A percentile compares a stretch with the other conserved stretches of the same genome.
Evolutionary conservation across 2,329 filamentous ascomycete genomes (phyloP).

Genomic region (Cercospora sesami): DNA sequence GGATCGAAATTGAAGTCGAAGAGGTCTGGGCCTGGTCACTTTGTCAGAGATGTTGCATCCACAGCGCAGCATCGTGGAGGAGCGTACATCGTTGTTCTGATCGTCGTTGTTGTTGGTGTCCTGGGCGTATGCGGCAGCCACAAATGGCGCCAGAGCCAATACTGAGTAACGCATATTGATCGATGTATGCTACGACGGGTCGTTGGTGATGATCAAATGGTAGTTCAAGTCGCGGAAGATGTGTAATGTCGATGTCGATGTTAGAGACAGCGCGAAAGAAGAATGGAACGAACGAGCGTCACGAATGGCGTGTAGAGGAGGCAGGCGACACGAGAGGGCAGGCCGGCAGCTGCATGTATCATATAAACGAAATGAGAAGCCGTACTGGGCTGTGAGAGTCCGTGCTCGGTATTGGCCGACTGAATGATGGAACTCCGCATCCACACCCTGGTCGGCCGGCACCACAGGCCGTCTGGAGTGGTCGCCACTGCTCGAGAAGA

Average conservation of each 20-base stretch:
- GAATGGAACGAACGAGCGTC: not conserved
- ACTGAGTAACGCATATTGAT: constrained; percentile 51
- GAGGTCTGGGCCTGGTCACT: constrained; percentile 7
- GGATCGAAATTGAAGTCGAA: constrained; percentile 2
- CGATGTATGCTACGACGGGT: not conserved
- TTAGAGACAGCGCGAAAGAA: constrained; percentile 10
- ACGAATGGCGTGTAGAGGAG: constrained; percentile 5
- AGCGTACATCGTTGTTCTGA: constrained; percentile 35
- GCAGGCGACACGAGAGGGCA: not conserved
- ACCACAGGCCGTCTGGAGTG: not conserved
- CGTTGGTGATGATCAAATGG: not conserved
- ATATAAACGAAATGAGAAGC: constrained; percentile 9
- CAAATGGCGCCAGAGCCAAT: constrained; percentile 46
- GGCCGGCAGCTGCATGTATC: not conserved
- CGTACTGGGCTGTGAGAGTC: not conserved
- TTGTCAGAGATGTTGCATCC: not conserved
- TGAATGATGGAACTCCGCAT: not conserved
- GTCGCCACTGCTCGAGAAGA: not conserved
- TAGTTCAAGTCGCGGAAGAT: not conserved
- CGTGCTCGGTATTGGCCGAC: not conserved
- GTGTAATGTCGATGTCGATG: not conserved
- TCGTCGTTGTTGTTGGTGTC: constrained; percentile 9
- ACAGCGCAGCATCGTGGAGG: constrained; percentile 34
- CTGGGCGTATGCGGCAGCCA: constrained; percentile 46
- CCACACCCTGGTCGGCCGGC: not conserved